Evolutionary conservation across 495 filamentous ascomycete species (phyloP), one percentile per base, ranked within the genome.

Genomic region (Cercophora scortea): DNA sequence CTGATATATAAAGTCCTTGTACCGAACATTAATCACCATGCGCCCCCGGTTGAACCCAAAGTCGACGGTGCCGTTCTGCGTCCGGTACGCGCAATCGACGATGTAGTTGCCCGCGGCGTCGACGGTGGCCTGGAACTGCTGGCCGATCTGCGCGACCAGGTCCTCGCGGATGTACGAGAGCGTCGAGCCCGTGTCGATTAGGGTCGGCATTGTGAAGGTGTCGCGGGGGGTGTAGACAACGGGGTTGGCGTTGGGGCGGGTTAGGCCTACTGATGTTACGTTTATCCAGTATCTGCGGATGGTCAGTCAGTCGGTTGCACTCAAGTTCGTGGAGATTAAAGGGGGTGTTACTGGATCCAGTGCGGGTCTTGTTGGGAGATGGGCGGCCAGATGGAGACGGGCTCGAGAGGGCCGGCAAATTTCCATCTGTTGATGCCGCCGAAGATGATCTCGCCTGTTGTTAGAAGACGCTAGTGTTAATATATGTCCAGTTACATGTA

Each of bases 401-500:
- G 70, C 47, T 71, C 71, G 1, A 74, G 62, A n/a, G 62, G 61
- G 8, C 71, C 71, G 16, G 62, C 53, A 34, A 66, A 74, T 44
- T 74, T 72, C 63, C 69, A 71, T 18, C 67, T 48, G 49, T 74
- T 68, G 11, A 74, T 62, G 12, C 71, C 71, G 25, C 71, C 71
- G 42, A 74, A 74, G n/a, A 74, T 66, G 35, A 72, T 71, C 32
- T 71, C 70, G 32, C 66, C 67, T 71, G 36, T 11, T 8, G 9
- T 38, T 38, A 3, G 13, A 3, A 3, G 10, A 38, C 2, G 36
- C 8, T 38, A 8, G 36, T 25, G 25, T 25, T 25, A 25, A 5
- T 25, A 25, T n/a, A n/a, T n/a, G n/a, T n/a, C n/a, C n/a, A n/a
- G n/a, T n/a, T n/a, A n/a, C n/a, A n/a, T n/a, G n/a, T n/a, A n/a